Evolutionary conservation across 352 stramenopile species (phyloP), one percentile per base, ranked within the genome.

Genomic region (Pythium phragmiticola): DNA sequence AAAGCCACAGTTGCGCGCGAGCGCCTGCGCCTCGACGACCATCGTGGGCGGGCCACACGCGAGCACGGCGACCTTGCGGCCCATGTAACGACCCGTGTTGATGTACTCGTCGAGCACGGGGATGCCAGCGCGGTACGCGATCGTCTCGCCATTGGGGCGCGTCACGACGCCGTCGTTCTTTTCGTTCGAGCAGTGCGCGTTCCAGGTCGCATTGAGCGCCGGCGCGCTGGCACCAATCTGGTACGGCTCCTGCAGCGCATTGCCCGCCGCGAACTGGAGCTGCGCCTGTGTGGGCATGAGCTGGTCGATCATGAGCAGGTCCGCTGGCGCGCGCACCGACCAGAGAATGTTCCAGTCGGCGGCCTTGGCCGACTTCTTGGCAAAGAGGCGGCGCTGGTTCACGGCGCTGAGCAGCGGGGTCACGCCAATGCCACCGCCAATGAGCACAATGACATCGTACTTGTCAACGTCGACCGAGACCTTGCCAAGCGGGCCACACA

Each of bases 371-470:
- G 52, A 69, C 37, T 75, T 75, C 56, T 55, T 61, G 26, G 52
- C 51, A 49, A 66, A 63, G 26, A 66, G 53, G 39, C 62, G 70
- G 50, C 58, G 56, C 68, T 94, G 82, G 73, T 94, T 92, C 56
- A 92, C 68, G 6, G 90, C 42, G 43, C 73, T 92, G 55, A 92
- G 73, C 61, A 94, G 78, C 6, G 85, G 85, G 5, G 83, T 94
- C 53, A 94, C 84, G 54, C 85, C 85, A 13, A 94, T 79, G 53
- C 85, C 85, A 14, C 85, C 83, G 17, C 75, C 81, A 41, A 92
- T 65, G 26, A 94, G 57, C 41, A 94, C 65, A 16, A 92, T 70
- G 0, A 78, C 69, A 21, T 92, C 81, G 55, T 92, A 94, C 23
- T 68, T 61, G 5, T 89, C 74, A 7, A 90, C 65, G 28, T 92